Base-by-base conservation (phyloP, 768 basidiomycete genomes). In the Lentinula edodes region DNA sequence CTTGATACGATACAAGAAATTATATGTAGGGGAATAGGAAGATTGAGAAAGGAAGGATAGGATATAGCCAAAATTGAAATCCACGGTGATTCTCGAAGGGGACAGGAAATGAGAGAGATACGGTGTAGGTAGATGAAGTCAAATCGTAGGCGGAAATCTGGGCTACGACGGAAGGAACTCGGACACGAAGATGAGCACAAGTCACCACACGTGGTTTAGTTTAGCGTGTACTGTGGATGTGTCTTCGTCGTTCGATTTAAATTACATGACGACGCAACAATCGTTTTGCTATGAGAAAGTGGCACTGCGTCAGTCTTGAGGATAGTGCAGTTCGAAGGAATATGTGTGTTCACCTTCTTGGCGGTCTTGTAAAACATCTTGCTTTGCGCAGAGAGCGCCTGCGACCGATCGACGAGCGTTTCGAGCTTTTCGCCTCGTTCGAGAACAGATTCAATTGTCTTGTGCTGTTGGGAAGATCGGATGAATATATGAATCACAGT, bases 281-380 rank as follows among this genome's bases (percentile, higher is more conserved):
- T 91, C 90, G 76, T 97, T 97, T 92, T 96, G 93, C 92, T 95
- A 71, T 35, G 61, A 39, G 61, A n/a, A 50, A 46, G 3, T 28
- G 43, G 42, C 15, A 42, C 41, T 61, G 69, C 60, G 68, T 64
- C 51, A 43, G 32, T 6, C 41, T 41, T 23, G 62, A 52, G 35
- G 57, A 34, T 13, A 5, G 50, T 28, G 12, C n/a, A 20, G 36
- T 8, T 42, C 13, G 9, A n/a, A 55, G 20, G 42, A 55, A 54
- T 18, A 10, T 2, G 69, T 82, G 56, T 95, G 89, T 10, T 3
- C 60, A 94, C 95, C 90, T 95, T 96, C 90, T 98, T 98, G 2
- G 96, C 94, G 7, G 95, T 97, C 89, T 98, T 97, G 80, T 98
- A 98, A 73, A 99, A 99, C 89, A 93, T 91, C 86, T 98, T 98